Conservation (phyloP, 2,329 filamentous ascomycete genomes). For the Pezicula neosporulosa region DNA sequence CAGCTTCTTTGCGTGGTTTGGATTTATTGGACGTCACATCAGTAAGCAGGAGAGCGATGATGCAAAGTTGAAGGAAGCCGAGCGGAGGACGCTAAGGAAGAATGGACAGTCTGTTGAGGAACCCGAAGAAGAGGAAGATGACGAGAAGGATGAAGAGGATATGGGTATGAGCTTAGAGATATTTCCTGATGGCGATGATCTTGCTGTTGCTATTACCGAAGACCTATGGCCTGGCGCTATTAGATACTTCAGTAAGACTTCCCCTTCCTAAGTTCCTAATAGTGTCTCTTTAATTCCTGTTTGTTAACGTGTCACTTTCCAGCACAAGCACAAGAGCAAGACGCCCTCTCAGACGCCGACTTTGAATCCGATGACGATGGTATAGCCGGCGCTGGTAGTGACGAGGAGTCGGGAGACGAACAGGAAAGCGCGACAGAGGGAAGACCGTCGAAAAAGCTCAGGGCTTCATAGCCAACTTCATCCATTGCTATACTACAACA, state of each 20-base stretch:
- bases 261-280: not conserved
- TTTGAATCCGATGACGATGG: slow-evolving; percentile 62
- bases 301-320: slow-evolving; percentile 33
- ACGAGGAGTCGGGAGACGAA: slow-evolving; percentile 2
- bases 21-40: slow-evolving; percentile 68
- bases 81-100: slow-evolving; percentile 45
- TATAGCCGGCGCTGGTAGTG: slow-evolving; percentile 25
- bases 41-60: slow-evolving; percentile 67
- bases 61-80: slow-evolving; percentile 57
- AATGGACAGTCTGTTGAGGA: slow-evolving; percentile 44
- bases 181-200: slow-evolving; percentile 81
- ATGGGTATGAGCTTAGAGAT: slow-evolving; percentile 73
- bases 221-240: slow-evolving; percentile 87
- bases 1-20: slow-evolving; percentile 90
- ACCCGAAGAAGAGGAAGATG: slow-evolving; percentile 37
- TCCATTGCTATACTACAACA: too few species aligned
- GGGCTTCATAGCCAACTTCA: not conserved
- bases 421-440: not conserved
- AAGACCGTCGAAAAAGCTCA: slow-evolving; percentile 16
- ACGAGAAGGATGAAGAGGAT: slow-evolving; percentile 42
- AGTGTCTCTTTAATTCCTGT: not conserved
- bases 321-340: slow-evolving; percentile 70
- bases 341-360: slow-evolving; percentile 64
- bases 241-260: slow-evolving; percentile 80
- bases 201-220: slow-evolving; percentile 78